Evolutionary conservation across 495 filamentous ascomycete genomes (phyloP).

Genomic region (Lophiostoma macrostomum): DNA sequence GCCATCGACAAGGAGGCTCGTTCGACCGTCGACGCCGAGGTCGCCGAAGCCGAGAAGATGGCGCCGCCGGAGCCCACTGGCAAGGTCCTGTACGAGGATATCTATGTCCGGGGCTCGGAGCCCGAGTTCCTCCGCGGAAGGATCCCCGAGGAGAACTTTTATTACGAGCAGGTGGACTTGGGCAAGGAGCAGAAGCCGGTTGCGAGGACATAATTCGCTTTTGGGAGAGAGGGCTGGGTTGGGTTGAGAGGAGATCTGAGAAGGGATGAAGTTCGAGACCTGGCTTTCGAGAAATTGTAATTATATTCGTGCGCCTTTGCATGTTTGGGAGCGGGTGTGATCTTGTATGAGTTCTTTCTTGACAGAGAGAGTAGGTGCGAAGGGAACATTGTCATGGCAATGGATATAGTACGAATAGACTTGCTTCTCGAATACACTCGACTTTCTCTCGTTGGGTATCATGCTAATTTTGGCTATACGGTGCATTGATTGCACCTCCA

Average conservation of each 20-base stretch:
- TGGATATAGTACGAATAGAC: constrained; percentile 1
- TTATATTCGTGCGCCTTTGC: constrained; percentile 7
- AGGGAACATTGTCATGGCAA: no score
- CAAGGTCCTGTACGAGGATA: constrained; percentile 90
- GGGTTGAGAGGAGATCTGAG: not conserved
- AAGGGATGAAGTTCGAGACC: no score
- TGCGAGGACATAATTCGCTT: constrained; percentile 23
- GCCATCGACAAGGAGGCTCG: constrained; percentile 87
- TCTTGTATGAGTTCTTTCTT: not conserved
- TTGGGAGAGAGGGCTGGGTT: not conserved
- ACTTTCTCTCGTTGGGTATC: no score
- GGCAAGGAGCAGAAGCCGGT: constrained; percentile 17
- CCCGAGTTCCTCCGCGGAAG: constrained; percentile 87
- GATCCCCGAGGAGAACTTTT: constrained; percentile 89
- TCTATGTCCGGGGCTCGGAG: constrained; percentile 90
- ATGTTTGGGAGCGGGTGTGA: constrained; percentile 11
- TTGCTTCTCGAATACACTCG: no score
- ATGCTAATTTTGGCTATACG: no score
- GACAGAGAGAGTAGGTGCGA: not conserved
- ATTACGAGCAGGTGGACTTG: constrained; percentile 57
- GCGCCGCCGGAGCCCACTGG: constrained; percentile 67
- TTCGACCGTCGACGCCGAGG: constrained; percentile 80
- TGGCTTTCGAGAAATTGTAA: no score
- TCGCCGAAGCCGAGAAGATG: constrained; percentile 85
- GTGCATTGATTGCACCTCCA: not conserved